Evolutionary conservation across 352 stramenopile species (phyloP).

Genomic region (Globisporangium uncinulatum): DNA sequence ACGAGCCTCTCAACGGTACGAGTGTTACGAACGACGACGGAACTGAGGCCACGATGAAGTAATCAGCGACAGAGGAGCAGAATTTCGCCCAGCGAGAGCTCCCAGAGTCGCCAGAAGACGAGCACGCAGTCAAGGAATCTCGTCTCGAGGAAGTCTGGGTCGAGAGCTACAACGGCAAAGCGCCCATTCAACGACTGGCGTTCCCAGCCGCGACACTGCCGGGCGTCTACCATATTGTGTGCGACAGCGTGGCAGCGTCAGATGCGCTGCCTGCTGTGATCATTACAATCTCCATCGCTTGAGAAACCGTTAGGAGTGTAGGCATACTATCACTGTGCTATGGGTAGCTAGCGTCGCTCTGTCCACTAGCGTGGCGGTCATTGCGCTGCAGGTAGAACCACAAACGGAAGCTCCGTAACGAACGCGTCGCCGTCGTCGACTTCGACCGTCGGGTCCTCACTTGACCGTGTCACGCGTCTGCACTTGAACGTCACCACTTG

Average conservation of each 20-base stretch:
- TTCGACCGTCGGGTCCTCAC: constrained; percentile 21
- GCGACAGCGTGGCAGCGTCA: constrained; percentile 25
- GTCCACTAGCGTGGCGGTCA: constrained; percentile 10
- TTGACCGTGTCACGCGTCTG: constrained; percentile 23
- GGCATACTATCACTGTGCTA: background rate
- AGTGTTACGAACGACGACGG: background rate
- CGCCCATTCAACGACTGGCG: constrained; percentile 20
- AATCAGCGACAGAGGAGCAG: background rate
- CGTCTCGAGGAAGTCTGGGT: constrained; percentile 18
- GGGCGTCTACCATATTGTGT: constrained; percentile 38
- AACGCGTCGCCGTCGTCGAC: constrained; percentile 29
- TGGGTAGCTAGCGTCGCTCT: background rate
- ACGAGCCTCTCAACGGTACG: background rate
- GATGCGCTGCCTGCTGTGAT: constrained; percentile 14
- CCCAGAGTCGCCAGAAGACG: background rate
- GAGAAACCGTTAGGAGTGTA: background rate
- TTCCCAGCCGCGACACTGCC: constrained; percentile 22
- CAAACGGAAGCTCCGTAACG: constrained; percentile 41
- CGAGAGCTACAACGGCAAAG: constrained; percentile 18
- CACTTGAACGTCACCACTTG: constrained; percentile 49
- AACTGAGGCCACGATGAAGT: background rate
- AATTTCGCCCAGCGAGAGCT: background rate
- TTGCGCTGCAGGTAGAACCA: constrained; percentile 20
- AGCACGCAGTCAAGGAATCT: constrained; percentile 3
- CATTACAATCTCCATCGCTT: constrained; percentile 15